Conservation (phyloP, 2,329 filamentous ascomycete species). For the Aspergillus sp. region DNA sequence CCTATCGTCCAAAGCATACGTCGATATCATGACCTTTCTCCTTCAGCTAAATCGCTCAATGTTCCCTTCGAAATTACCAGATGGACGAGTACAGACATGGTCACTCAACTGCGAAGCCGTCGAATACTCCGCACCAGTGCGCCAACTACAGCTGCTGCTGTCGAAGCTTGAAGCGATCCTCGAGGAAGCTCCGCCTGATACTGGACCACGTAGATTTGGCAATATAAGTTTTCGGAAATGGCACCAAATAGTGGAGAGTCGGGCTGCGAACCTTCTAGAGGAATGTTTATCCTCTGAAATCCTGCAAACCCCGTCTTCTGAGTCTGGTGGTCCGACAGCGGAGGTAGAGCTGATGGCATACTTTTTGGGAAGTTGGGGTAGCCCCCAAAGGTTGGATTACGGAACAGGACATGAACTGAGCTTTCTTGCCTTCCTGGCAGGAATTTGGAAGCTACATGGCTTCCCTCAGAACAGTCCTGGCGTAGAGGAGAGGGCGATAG, state of each 20-base stretch:
- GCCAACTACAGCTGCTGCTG: slow-evolving; percentile 66
- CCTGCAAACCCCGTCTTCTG: slow-evolving; percentile 32
- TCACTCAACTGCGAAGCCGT: slow-evolving; percentile 40
- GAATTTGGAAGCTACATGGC: slow-evolving; percentile 84
- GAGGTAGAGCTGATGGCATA: slow-evolving; percentile 73
- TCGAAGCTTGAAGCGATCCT: slow-evolving; percentile 65
- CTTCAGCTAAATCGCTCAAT: slow-evolving; percentile 87
- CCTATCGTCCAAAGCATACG: slow-evolving; percentile 76
- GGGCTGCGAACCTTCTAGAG: slow-evolving; percentile 56
- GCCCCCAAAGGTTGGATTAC: slow-evolving; percentile 85
- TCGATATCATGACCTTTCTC: slow-evolving; percentile 82
- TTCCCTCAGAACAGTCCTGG: slow-evolving; percentile 61
- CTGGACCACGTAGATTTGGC: slow-evolving; percentile 84
- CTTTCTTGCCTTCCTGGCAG: slow-evolving; percentile 86
- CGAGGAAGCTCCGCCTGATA: slow-evolving; percentile 77
- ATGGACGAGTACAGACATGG: slow-evolving; percentile 52
- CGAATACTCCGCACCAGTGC: slow-evolving; percentile 58
- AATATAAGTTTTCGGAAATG: slow-evolving; percentile 89
- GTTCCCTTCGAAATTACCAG: slow-evolving; percentile 63
- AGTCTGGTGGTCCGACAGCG: slow-evolving; percentile 45
- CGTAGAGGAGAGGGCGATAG: slow-evolving; percentile 73
- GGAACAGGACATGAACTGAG: slow-evolving; percentile 95
- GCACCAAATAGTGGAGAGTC: slow-evolving; percentile 67
- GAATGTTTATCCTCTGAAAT: slow-evolving; percentile 56
- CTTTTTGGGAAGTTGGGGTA: slow-evolving; percentile 83